Conservation (phyloP, 2,329 filamentous ascomycete genomes). For the Didymosphaeria variabile region DNA sequence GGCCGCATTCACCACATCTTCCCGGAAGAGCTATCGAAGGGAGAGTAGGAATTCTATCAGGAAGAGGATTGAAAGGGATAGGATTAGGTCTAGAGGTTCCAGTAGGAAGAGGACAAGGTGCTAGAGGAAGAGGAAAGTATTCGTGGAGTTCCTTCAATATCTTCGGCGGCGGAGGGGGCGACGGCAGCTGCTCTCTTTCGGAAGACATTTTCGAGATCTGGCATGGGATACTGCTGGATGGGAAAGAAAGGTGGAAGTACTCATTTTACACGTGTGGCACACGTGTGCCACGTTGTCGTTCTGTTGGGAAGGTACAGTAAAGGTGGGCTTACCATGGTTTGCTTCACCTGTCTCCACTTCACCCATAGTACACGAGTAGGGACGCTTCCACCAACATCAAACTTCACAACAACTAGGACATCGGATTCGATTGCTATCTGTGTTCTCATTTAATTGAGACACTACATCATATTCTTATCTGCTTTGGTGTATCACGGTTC, state of each 20-base stretch:
- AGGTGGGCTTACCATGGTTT: background rate
- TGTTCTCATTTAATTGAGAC: no score
- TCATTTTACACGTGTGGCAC: background rate
- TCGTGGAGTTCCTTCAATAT: no score
- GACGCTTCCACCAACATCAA: background rate
- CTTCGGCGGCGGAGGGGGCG: background rate
- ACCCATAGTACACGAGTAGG: background rate
- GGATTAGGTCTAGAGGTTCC: no score
- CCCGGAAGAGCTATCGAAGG: no score
- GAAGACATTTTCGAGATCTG: background rate
- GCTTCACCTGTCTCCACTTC: background rate
- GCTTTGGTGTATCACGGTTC: no score
- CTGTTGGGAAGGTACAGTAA: slow-evolving; percentile 1
- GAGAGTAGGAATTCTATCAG: background rate
- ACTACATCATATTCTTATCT: no score
- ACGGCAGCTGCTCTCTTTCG: background rate
- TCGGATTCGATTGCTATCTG: background rate
- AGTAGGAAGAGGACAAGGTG: background rate
- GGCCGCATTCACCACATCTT: background rate
- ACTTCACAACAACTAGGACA: no score
- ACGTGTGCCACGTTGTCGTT: background rate
- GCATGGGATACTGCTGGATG: background rate
- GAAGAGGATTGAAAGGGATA: background rate
- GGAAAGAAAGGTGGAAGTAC: background rate
- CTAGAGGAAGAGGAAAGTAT: background rate